Evolutionary conservation across 1,139 yeast species (phyloP), one percentile per base, ranked within the genome.

Genomic region (Pichia sp.): DNA sequence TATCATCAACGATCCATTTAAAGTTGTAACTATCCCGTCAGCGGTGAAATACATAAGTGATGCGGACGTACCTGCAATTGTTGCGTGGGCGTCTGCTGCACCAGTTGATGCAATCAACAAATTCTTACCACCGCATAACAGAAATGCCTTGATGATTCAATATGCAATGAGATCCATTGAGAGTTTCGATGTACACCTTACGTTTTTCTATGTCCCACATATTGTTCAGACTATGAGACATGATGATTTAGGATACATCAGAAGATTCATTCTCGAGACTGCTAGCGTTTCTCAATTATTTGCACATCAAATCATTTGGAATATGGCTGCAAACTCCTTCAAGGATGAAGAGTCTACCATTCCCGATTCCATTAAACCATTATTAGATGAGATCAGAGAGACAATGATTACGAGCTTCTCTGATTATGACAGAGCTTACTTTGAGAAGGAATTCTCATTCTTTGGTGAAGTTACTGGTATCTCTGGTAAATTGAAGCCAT

Each of bases 291-390:
- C 94, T 25, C 94, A 84, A 51, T 66, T 88, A 45, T 93, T 93
- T 66, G 88, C 97, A 0, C 99, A 93, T 59, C 99, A 93, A 60
- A 88, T 93, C 47, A 86, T 93, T 44, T 93, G 99, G 99, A 93
- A 93, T 53, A 86, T 93, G 82, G 64, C 83, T 51, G 98, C 99
- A 1, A 93, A 93, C 56, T 75, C 91, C 45, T 91, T 73, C 59
- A 82, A 80, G 50, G 98, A 86, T 56, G 97, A 91, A 52, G 94
- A 86, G 20, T 79, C 83, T 1, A 66, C 73, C 0, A 69, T 72
- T 5, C 95, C 95, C 5, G 96, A 91, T 60, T 66, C 74, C 0
- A 66, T 91, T 47, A 88, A 91, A 56, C 96, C 97, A 1, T 71
- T 72, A 3, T 68, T 91, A 47, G 96, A 88, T 55, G 67, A 69